A percentile compares a stretch with the other conserved stretches of the same genome.
phyloP scores from a whole-genome alignment of 2,329 filamentous ascomycete genomes.

The Proliferodiscus dingleyae region DNA sequence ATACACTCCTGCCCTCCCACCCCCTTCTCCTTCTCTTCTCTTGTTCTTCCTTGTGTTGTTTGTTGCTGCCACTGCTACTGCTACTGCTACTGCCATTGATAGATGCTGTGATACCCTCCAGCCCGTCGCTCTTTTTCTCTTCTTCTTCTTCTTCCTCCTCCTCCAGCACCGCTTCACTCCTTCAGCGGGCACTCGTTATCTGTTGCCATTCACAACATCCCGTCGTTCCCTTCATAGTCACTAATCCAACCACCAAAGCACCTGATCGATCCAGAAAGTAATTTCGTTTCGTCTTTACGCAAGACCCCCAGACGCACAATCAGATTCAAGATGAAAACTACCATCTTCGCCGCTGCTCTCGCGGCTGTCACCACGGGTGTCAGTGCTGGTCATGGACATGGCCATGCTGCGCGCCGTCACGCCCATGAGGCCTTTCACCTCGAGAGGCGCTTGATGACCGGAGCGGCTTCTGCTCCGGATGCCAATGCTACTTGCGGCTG shows the following conservation, averaged over 20 bases:
- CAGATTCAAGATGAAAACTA: slow-evolving; percentile 65
- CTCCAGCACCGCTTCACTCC: slow-evolving; percentile 68
- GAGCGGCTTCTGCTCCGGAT: slow-evolving; percentile 25
- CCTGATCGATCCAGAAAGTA: slow-evolving; percentile 1
- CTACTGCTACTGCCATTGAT: slow-evolving; percentile 40
- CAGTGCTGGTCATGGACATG: slow-evolving; percentile 47
- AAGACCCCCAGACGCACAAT: slow-evolving; percentile 19
- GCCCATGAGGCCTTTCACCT: slow-evolving; percentile 53
- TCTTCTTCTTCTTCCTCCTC: slow-evolving; percentile 37
- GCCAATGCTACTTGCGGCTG: slow-evolving; percentile 53
- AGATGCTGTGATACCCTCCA: slow-evolving; percentile 45
- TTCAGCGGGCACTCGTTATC: slow-evolving; percentile 78
- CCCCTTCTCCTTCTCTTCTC: slow-evolving; percentile 27
- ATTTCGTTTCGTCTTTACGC: slow-evolving; percentile 8
- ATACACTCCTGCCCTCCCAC: neutral
- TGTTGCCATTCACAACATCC: slow-evolving; percentile 10
- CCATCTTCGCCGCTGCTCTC: slow-evolving; percentile 58
- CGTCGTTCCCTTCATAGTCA: slow-evolving; percentile 8
- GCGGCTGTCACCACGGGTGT: slow-evolving; percentile 54
- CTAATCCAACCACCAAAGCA: slow-evolving; percentile 4
- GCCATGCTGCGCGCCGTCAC: slow-evolving; percentile 53
- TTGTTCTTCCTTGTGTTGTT: slow-evolving; percentile 32
- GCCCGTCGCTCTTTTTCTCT: slow-evolving; percentile 50
- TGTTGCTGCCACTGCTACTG: too few relatives aligned
- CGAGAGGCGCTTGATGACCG: slow-evolving; percentile 14